phyloP scores from a whole-genome alignment of 2,329 filamentous ascomycete genomes.

The Neocatenulostroma microsporum region DNA sequence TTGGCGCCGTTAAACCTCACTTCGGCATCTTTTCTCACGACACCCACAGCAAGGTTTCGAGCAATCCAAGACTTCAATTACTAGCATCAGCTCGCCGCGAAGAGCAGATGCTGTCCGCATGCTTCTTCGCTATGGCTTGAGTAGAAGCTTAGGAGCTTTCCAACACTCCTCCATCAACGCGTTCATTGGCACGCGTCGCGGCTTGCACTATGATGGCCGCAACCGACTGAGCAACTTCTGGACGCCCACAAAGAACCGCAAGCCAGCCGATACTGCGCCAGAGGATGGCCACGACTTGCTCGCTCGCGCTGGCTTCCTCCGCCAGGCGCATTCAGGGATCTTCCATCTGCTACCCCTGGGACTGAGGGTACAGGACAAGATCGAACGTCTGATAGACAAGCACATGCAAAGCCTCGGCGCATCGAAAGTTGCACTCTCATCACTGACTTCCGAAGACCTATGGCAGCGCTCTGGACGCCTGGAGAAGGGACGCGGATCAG shows the following conservation, averaged over 20 bases:
- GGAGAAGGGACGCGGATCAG: constrained; percentile 32
- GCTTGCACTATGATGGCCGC: constrained; percentile 47
- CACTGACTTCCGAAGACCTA: constrained; percentile 73
- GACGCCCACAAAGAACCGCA: constrained; percentile 52
- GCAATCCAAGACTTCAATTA: too few species aligned
- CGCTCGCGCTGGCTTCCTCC: constrained; percentile 39
- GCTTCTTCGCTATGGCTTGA: constrained; percentile 9
- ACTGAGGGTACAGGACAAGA: constrained; percentile 76
- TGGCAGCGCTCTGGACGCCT: constrained; percentile 81
- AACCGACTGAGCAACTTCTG: constrained; percentile 66
- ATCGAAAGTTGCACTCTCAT: constrained; percentile 73
- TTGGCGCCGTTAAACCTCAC: too few species aligned
- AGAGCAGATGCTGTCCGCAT: constrained; percentile 6
- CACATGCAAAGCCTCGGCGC: constrained; percentile 73
- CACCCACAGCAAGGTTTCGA: too few species aligned
- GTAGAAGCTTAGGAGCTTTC: constrained; percentile 6
- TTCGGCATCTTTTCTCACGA: too few species aligned
- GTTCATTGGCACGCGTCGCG: not conserved
- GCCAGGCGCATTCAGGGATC: constrained; percentile 73
- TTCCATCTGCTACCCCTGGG: constrained; percentile 90
- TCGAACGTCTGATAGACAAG: constrained; percentile 77
- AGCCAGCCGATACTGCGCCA: constrained; percentile 50
- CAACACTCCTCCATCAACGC: not conserved
- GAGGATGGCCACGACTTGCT: constrained; percentile 41
- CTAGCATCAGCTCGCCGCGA: too few species aligned